phyloP scores from a whole-genome alignment of 73 alveolate species.

The Symbiodinium pilosum region DNA sequence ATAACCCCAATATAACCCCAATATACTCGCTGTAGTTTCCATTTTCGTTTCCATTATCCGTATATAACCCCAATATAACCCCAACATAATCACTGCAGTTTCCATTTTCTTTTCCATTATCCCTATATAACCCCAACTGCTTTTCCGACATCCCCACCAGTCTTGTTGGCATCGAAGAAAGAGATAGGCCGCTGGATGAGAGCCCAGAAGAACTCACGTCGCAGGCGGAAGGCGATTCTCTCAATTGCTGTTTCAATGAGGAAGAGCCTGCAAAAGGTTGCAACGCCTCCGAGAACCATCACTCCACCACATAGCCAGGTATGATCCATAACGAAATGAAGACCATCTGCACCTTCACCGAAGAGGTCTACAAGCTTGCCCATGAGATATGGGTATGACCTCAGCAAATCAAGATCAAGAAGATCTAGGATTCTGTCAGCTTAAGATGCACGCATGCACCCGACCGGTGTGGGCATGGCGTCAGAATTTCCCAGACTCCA shows the following conservation, averaged over 20 bases:
- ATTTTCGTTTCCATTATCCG: no score
- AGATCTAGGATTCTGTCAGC: no score
- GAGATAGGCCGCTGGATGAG: conserved; percentile 66
- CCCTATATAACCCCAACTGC: no score
- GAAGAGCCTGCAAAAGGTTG: conserved; percentile 58
- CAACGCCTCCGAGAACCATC: conserved; percentile 68
- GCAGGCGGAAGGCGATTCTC: conserved; percentile 67
- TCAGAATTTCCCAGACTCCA: no score
- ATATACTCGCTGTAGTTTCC: no score
- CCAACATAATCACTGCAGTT: no score
- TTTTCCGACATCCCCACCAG: no score
- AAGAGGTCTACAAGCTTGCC: conserved; percentile 88
- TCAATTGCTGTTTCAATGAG: conserved; percentile 78
- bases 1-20: no score
- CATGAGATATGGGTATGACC: conserved; percentile 65
- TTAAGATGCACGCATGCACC: no score
- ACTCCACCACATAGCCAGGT: conserved; percentile 67
- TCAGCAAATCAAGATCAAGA: neutral
- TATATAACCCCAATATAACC: no score
- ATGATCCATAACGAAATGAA: conserved; percentile 77
- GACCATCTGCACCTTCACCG: conserved; percentile 47
- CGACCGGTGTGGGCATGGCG: no score
- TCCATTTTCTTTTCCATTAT: no score
- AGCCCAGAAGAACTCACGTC: conserved; percentile 57
- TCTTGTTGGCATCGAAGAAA: conserved; percentile 65